Conservation (phyloP, 2,329 filamentous ascomycete genomes). For the Coleophoma crateriformis region DNA sequence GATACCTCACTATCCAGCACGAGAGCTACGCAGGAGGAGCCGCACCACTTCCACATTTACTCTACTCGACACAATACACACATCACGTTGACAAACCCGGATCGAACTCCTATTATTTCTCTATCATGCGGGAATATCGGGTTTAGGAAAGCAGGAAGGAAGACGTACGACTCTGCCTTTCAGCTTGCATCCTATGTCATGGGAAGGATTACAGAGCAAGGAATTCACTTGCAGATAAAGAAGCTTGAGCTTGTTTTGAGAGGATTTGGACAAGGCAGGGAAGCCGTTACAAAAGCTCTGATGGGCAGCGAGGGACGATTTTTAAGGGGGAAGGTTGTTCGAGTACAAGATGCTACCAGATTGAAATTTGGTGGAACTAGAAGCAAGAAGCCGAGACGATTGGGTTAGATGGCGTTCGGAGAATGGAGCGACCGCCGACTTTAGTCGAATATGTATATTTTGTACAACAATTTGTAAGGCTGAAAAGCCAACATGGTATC, state of each 20-base stretch:
- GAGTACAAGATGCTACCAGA: conserved; percentile 79
- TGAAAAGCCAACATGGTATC: conserved; percentile 10
- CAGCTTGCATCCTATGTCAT: conserved; percentile 82
- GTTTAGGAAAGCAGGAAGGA: conserved; percentile 77
- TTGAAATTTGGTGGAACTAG: conserved; percentile 95
- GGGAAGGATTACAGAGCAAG: conserved; percentile 76
- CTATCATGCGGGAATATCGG: conserved; percentile 83
- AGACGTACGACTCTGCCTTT: conserved; percentile 86
- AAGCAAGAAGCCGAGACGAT: conserved; percentile 75
- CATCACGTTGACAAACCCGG: conserved; percentile 81
- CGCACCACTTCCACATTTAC: conserved; percentile 84
- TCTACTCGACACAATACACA: conserved; percentile 92
- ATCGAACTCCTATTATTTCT: conserved; percentile 72
- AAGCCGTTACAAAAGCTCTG: conserved; percentile 85
- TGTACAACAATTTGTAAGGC: conserved; percentile 15
- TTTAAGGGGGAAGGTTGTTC: conserved; percentile 68
- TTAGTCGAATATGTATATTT: conserved; percentile 6
- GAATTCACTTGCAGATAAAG: conserved; percentile 69
- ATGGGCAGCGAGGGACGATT: conserved; percentile 78
- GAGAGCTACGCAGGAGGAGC: conserved; percentile 42
- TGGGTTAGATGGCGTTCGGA: conserved; percentile 34
- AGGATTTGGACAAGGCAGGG: conserved; percentile 81
- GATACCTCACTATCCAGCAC: conserved; percentile 7
- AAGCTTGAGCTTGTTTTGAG: conserved; percentile 75
- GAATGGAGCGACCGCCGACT: too few relatives aligned